Base-by-base conservation (phyloP, 202 grass and related monocot species). In the Eragrostis tef region DNA sequence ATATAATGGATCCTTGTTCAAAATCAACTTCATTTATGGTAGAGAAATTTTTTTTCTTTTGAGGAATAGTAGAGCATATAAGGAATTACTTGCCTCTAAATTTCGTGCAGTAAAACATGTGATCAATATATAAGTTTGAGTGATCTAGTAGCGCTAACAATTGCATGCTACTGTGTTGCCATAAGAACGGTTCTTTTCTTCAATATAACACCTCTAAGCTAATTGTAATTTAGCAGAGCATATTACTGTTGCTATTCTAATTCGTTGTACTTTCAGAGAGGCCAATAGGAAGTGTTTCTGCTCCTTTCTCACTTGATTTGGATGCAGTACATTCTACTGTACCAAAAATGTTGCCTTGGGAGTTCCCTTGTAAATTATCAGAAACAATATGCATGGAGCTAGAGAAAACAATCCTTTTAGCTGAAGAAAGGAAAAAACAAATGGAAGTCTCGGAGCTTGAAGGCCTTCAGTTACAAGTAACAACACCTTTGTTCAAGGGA, bases 321-420 rank as follows among this genome's bases (percentile, higher is more conserved):
- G 92, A 98, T 46, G 88, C 90, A 79, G 73, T 88, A 79, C 85
- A 98, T 87, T 87, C 65, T 67, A 74, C 89, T 74, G 46, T 98
- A 62, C 90, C 92, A 85, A 90, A 74, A 81, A 47, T 89, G 74
- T 50, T 94, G 80, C 88, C 86, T 31, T 89, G 85, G 89, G 86
- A 75, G 20, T 98, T 98, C 15, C 88, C 76, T 46, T 94, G 88
- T 93, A 89, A 98, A 71, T 77, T 98, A 80, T 93, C 95, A 86
- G 90, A 93, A 82, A 90, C 83, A 83, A 51, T 94, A 60, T 81
- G 14, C 29, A 83, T 81, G 41, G 95, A 98, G 78, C 79, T 98
- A 77, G 87, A 86, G 20, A 90, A 90, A 88, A 88, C 86, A 78
- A 90, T 98, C 24, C 63, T 71, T 80, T 85, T 78, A 70, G 79